Conservation (phyloP, 768 basidiomycete genomes). For the Terana coerulea region DNA sequence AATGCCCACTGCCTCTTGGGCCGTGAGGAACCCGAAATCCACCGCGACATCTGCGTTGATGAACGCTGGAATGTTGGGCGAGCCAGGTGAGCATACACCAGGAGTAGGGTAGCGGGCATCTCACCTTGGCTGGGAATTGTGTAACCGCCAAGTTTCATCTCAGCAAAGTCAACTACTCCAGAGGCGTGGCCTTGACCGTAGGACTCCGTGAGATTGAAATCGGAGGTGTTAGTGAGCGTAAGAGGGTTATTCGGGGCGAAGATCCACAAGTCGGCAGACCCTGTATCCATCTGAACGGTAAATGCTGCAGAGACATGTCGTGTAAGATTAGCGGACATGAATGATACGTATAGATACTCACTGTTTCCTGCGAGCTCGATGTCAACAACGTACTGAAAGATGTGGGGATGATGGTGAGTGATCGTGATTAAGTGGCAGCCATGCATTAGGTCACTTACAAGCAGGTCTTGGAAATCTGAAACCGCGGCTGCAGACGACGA, state of each 20-base stretch:
- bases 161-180: constrained; percentile 33
- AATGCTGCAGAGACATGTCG: constrained; percentile 17
- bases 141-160: constrained; percentile 34
- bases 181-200: constrained; percentile 36
- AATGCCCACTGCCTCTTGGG: constrained; percentile 40
- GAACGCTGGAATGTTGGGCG: constrained; percentile 46
- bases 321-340: no score
- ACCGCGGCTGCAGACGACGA: constrained; percentile 1
- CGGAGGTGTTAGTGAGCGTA: constrained; percentile 25
- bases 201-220: constrained; percentile 25
- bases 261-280: constrained; percentile 32
- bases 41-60: constrained; percentile 26
- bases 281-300: constrained; percentile 31
- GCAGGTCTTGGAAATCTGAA: constrained; percentile 3
- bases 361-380: neutral
- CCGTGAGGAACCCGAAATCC: constrained; percentile 5
- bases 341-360: no score
- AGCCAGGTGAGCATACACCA: neutral
- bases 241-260: constrained; percentile 12
- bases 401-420: neutral
- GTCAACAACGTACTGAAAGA: neutral
- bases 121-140: constrained; percentile 60
- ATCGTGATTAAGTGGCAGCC: neutral
- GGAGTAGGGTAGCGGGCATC: neutral
- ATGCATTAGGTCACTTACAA: constrained; percentile 1